Evolutionary conservation across 371 early-diverging fungal species (phyloP).

Genomic region (Mucor plumbeus): DNA sequence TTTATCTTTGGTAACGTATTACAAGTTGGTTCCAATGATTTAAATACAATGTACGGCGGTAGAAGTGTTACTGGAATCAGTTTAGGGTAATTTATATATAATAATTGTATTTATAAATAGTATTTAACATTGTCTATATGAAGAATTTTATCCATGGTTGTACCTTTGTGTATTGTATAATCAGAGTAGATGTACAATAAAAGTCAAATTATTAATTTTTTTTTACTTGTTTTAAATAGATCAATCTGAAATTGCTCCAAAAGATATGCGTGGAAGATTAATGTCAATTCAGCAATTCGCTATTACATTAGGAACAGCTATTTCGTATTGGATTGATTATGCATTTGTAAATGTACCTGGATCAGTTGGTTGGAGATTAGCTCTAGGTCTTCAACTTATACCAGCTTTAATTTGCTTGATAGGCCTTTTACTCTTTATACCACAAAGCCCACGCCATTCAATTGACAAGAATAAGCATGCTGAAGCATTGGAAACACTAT

Average conservation of each 20-base stretch:
- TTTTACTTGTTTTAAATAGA: constrained; percentile 35
- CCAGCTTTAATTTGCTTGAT: constrained; percentile 40
- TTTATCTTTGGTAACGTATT: constrained; percentile 79
- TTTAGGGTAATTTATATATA: constrained; percentile 65
- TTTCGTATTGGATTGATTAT: constrained; percentile 49
- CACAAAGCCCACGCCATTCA: constrained; percentile 70
- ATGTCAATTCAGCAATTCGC: constrained; percentile 91
- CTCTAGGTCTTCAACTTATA: constrained; percentile 47
- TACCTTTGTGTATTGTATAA: constrained; percentile 74
- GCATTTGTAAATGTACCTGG: constrained; percentile 32
- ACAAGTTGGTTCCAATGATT: constrained; percentile 64
- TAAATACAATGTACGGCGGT: constrained; percentile 70
- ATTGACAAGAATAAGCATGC: constrained; percentile 54
- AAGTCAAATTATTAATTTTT: neutral
- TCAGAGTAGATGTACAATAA: neutral
- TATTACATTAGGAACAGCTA: constrained; percentile 67
- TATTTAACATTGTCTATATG: neutral
- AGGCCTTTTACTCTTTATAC: constrained; percentile 34
- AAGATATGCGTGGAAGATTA: constrained; percentile 84
- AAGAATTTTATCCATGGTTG: constrained; percentile 79
- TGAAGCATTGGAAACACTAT: constrained; percentile 59
- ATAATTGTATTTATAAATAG: neutral
- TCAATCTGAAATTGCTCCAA: constrained; percentile 90
- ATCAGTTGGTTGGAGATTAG: constrained; percentile 60
- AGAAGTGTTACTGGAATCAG: constrained; percentile 84